A percentile compares a stretch with the other conserved stretches of the same genome.
Evolutionary conservation across 306 rosid species (phyloP).

Genomic region (Cucurbita argyrosperma): DNA sequence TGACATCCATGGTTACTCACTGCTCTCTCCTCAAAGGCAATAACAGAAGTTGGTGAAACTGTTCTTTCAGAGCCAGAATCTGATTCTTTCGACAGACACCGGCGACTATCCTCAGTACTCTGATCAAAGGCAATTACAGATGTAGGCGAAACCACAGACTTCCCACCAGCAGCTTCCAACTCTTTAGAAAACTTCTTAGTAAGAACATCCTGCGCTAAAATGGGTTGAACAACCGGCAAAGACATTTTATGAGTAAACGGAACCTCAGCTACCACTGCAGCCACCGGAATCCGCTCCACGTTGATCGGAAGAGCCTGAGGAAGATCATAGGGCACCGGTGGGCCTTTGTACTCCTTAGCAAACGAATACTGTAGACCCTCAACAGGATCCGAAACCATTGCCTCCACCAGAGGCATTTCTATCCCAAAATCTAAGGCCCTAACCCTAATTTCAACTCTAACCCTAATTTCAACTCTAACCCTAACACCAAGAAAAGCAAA

Average conservation of each 20-base stretch:
- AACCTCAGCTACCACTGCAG: slow-evolving; percentile 39
- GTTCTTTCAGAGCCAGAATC: slow-evolving; percentile 33
- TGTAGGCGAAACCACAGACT: slow-evolving; percentile 60
- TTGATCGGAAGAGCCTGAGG: slow-evolving; percentile 66
- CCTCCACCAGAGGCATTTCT: slow-evolving; percentile 42
- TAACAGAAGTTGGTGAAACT: slow-evolving; percentile 69
- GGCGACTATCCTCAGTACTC: slow-evolving; percentile 19
- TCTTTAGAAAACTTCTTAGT: slow-evolving; percentile 42
- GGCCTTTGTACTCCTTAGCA: slow-evolving; percentile 62
- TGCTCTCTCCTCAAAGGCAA: slow-evolving; percentile 52
- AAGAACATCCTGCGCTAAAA: slow-evolving; percentile 29
- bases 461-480: slow-evolving; percentile 9
- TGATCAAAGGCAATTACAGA: slow-evolving; percentile 55
- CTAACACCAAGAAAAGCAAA: slow-evolving; percentile 9
- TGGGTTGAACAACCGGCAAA: slow-evolving; percentile 82
- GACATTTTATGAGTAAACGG: slow-evolving; percentile 29
- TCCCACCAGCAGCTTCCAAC: slow-evolving; percentile 25
- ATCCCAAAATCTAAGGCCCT: neutral
- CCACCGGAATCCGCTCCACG: slow-evolving; percentile 53
- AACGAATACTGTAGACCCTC: slow-evolving; percentile 41
- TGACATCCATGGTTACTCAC: slow-evolving; percentile 26
- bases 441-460: slow-evolving; percentile 20
- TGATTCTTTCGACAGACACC: slow-evolving; percentile 23
- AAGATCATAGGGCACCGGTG: slow-evolving; percentile 51
- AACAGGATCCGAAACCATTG: slow-evolving; percentile 15